These are phyloP conservation scores for Podaxis sp. DNA, from an alignment of 768 basidiomycete species.

Conservation along the genomic window DNA sequence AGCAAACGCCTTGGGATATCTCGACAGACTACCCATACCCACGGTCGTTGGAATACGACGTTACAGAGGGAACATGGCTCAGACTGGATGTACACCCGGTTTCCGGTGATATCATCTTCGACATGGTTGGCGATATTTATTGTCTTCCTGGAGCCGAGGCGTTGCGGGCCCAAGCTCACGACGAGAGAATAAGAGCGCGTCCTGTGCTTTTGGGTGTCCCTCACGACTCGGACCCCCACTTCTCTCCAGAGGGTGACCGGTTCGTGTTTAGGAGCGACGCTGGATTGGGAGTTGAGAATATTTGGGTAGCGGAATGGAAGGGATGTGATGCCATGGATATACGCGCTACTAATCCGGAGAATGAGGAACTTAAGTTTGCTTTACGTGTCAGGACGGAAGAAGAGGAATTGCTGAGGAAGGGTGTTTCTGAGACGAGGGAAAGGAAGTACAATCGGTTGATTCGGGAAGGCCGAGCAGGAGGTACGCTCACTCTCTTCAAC, in stretches of 20 bases:
- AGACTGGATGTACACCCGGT: constrained; percentile 70
- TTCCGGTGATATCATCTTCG: constrained; percentile 70
- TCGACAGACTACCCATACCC: constrained; percentile 74
- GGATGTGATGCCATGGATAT: constrained; percentile 65
- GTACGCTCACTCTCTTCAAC: constrained; percentile 28
- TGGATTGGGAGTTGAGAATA: constrained; percentile 69
- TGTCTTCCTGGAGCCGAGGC: constrained; percentile 52
- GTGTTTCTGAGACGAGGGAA: constrained; percentile 48
- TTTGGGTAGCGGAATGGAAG: constrained; percentile 67
- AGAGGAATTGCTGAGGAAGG: constrained; percentile 44
- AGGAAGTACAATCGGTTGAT: constrained; percentile 47
- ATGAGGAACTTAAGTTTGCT: constrained; percentile 32
- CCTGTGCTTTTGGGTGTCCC: constrained; percentile 66
- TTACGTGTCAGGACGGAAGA: constrained; percentile 38
- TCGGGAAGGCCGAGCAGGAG: constrained; percentile 53
- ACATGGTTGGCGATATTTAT: constrained; percentile 74
- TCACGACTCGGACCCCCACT: constrained; percentile 69
- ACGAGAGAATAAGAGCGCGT: constrained; percentile 39
- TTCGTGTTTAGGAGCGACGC: constrained; percentile 75
- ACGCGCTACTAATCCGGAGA: constrained; percentile 27
- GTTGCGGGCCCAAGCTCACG: constrained; percentile 14
- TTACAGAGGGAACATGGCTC: constrained; percentile 74
- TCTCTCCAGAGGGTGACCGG: constrained; percentile 63
- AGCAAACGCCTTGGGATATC: constrained; percentile 66
- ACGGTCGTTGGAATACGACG: constrained; percentile 63